These are phyloP conservation scores for Cercospora zeina DNA, from an alignment of 2,329 filamentous ascomycete genomes.

Conservation along the genomic window DNA sequence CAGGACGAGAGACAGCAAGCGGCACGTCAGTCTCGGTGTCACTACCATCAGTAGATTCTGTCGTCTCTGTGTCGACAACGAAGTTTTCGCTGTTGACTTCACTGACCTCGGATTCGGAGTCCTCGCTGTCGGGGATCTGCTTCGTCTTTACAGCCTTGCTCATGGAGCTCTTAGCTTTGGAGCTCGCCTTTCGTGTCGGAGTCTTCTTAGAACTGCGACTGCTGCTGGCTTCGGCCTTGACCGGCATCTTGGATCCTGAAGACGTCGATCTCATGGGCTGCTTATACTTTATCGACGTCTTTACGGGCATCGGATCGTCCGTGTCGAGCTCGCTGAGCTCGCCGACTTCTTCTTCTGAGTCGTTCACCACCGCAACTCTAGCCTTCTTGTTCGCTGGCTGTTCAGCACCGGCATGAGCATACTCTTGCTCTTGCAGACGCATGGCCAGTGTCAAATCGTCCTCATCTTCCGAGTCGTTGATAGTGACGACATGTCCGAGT, in stretches of 20 bases:
- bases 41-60: constrained; percentile 33
- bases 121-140: constrained; percentile 45
- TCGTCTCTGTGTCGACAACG: constrained; percentile 39
- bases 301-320: constrained; percentile 22
- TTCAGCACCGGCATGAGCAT: constrained; percentile 27
- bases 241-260: constrained; percentile 16
- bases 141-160: constrained; percentile 33
- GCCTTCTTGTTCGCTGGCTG: constrained; percentile 33
- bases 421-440: constrained; percentile 43
- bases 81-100: constrained; percentile 36
- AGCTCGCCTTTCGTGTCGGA: constrained; percentile 30
- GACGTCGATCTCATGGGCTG: constrained; percentile 2
- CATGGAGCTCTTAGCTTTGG: constrained; percentile 32
- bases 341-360: constrained; percentile 37
- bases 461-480: constrained; percentile 35
- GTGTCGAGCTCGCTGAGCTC: constrained; percentile 36
- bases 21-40: constrained; percentile 40
- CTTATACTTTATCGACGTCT: constrained; percentile 6
- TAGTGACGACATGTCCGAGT: constrained; percentile 31
- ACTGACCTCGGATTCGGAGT: constrained; percentile 27
- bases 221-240: constrained; percentile 23
- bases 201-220: constrained; percentile 26
- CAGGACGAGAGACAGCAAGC: constrained; percentile 23
- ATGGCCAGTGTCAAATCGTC: constrained; percentile 38
- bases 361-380: constrained; percentile 31